Evolutionary conservation across 176 grass and related monocot genomes (phyloP), one percentile per base, ranked within the genome.

Genomic region (Chloris gayana): DNA sequence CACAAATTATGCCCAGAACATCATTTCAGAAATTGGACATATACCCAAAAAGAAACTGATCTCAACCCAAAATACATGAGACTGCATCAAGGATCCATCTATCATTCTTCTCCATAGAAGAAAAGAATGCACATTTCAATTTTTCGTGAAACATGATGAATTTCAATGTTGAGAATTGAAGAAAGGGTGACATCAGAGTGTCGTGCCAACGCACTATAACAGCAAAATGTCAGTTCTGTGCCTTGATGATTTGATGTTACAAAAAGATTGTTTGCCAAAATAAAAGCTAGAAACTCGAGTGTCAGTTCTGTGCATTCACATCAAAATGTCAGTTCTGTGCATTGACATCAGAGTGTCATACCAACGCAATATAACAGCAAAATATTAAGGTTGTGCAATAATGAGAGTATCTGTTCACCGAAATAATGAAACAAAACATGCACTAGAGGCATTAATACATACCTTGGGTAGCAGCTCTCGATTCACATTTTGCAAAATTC

Each of bases 401-500:
- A 73, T 14, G 2, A 63, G 50, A 11, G 24, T 78, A 25, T 53
- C 45, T 21, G 24, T 33, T 61, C 47, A 19, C 29, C 64, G 18
- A 46, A 42, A 39, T 31, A 91, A 51, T 13, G 25, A 73, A 79
- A 64, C 64, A 17, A 25, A 57, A 54, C 63, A 47, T 27, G 68
- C 8, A 83, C 21, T 34, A 45, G 11, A 57, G 30, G 50, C 44
- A 80, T 71, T 67, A 30, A 14, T 65, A 80, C 29, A 83, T 91
- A 99, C 97, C 93, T 96, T 99, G 90, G 73, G 91, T 93, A 73
- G 91, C 91, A 73, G 93, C 88, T 89, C 93, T 89, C 63, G 97
- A 99, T 73, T 99, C 97, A 65, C 97, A 99, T 77, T 99, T 99
- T 41, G 97, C 93, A 76, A 99, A 99, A 86, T 99, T 99, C 69